phyloP scores from a whole-genome alignment of 208 protist genomes.

The Sergeia podlipaevii region DNA sequence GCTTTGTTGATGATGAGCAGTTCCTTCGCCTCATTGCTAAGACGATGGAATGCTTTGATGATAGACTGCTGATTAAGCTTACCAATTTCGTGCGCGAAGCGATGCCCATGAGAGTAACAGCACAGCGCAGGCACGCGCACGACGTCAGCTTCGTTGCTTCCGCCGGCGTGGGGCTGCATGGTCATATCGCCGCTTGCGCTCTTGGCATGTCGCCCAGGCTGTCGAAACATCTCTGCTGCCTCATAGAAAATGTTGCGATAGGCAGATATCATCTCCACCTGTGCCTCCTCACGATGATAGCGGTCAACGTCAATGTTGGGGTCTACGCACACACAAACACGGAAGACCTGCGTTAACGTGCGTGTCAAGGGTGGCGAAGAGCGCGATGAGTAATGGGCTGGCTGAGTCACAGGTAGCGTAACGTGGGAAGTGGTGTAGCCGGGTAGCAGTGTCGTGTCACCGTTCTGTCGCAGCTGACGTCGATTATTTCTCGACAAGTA shows the following conservation, averaged over 20 bases:
- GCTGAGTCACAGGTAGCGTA: not conserved
- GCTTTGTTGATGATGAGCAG: slow-evolving; percentile 43
- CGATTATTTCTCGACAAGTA: too few species aligned
- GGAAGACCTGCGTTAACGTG: slow-evolving; percentile 22
- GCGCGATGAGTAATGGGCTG: not conserved
- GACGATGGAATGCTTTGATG: slow-evolving; percentile 86
- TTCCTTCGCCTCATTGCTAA: slow-evolving; percentile 75
- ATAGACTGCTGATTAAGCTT: slow-evolving; percentile 83
- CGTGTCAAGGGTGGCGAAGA: not conserved
- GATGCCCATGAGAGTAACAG: slow-evolving; percentile 35
- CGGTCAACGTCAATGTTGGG: slow-evolving; percentile 59
- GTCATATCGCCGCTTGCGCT: not conserved
- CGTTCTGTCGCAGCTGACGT: slow-evolving; percentile 56
- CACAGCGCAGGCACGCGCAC: slow-evolving; percentile 72
- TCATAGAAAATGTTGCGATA: slow-evolving; percentile 89
- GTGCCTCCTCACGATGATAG: slow-evolving; percentile 77
- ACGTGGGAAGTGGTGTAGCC: not conserved
- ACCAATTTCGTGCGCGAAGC: slow-evolving; percentile 61
- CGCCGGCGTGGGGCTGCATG: not conserved
- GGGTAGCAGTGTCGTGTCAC: slow-evolving; percentile 54
- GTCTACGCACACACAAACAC: slow-evolving; percentile 50
- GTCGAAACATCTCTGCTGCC: slow-evolving; percentile 42
- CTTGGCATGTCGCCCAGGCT: too few species aligned
- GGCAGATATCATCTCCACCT: slow-evolving; percentile 86
- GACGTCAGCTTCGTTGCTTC: slow-evolving; percentile 28